phyloP scores from a whole-genome alignment of 352 stramenopile genomes.

The Pseudoperonospora humuli region DNA sequence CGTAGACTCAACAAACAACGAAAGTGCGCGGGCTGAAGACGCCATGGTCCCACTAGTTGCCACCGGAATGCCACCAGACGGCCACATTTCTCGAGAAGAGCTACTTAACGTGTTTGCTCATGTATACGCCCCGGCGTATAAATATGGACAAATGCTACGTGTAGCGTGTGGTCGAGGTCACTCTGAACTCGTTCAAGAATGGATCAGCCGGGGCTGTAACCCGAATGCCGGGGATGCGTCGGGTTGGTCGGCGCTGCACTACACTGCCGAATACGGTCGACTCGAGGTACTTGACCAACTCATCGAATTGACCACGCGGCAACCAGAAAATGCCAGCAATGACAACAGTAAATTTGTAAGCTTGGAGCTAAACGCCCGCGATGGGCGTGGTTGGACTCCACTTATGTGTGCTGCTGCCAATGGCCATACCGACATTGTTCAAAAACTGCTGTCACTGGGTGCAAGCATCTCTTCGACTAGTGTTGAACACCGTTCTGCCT shows the following conservation, averaged over 20 bases:
- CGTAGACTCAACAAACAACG: not conserved
- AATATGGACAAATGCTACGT: conserved; percentile 59
- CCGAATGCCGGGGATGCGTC: conserved; percentile 51
- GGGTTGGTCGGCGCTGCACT: conserved; percentile 58
- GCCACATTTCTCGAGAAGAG: too few species aligned
- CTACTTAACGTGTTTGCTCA: too few species aligned
- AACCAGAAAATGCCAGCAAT: not conserved
- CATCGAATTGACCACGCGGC: conserved; percentile 12
- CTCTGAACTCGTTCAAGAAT: conserved; percentile 32
- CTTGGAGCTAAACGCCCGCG: conserved; percentile 37
- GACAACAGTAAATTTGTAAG: not conserved
- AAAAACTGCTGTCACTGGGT: too few species aligned
- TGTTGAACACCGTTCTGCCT: conserved; percentile 39
- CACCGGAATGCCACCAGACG: too few species aligned
- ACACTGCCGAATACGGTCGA: conserved; percentile 56
- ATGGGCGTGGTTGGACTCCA: conserved; percentile 45
- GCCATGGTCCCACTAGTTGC: too few species aligned
- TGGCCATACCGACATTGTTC: conserved; percentile 39
- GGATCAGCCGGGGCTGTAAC: conserved; percentile 51
- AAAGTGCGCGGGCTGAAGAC: not conserved
- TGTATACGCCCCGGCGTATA: conserved; percentile 63
- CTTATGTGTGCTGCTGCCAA: conserved; percentile 54
- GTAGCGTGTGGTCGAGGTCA: conserved; percentile 50
- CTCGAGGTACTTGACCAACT: conserved; percentile 36
- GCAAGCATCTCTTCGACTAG: conserved; percentile 29